These are phyloP conservation scores for Entelexis sorbosivorans DNA, from an alignment of 1,139 yeast genomes.

Conservation along the genomic window DNA sequence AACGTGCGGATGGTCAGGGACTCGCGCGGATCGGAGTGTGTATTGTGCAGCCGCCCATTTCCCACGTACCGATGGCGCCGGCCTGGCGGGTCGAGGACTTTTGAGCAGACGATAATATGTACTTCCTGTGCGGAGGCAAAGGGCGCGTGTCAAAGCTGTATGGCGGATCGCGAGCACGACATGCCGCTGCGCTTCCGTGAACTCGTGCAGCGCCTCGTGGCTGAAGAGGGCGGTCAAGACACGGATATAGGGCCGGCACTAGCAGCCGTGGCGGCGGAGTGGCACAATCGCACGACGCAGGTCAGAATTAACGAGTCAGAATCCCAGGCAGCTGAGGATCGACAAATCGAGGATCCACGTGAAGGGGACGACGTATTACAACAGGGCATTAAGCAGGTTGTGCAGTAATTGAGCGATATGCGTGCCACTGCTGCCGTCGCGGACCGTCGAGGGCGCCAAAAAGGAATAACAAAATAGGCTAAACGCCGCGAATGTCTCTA, in stretches of 20 bases:
- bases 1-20: constrained; percentile 64
- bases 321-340: no score
- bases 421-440: no score
- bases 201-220: constrained; percentile 64
- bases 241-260: constrained; percentile 6
- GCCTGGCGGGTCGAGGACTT: not conserved
- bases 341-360: no score
- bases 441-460: no score
- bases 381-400: no score
- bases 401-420: no score
- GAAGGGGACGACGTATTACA: no score
- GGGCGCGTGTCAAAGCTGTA: constrained; percentile 81
- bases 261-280: constrained; percentile 4
- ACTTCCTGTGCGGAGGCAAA: constrained; percentile 64
- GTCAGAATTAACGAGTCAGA: no score
- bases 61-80: constrained; percentile 39
- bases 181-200: constrained; percentile 72
- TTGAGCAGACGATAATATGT: constrained; percentile 41
- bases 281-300: no score
- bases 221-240: constrained; percentile 16
- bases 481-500: no score
- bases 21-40: constrained; percentile 54
- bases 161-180: constrained; percentile 69
- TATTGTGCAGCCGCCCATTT: constrained; percentile 71
- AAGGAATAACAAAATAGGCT: no score